Conservation (phyloP, 208 protist genomes). For the Leishmania turanica region DNA sequence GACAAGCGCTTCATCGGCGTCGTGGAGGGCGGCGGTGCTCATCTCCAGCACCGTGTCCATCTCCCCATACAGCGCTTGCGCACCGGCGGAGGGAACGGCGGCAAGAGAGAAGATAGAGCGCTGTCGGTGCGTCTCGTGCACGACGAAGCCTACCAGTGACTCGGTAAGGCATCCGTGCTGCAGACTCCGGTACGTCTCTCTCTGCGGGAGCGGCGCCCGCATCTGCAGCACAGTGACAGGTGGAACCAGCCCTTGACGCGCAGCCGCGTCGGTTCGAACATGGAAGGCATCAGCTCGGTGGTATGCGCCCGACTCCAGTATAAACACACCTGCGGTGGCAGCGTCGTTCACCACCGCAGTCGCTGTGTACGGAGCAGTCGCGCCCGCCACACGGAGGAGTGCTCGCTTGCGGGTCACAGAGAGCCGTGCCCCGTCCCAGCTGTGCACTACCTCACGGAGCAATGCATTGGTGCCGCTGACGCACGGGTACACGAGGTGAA, state of each 20-base stretch:
- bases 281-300: slow-evolving; percentile 14
- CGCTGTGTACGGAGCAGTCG: slow-evolving; percentile 11
- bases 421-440: slow-evolving; percentile 7
- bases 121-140: slow-evolving; percentile 9
- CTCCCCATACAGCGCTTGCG: not conserved
- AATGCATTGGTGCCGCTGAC: not conserved
- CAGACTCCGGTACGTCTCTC: not conserved
- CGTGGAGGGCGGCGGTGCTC: slow-evolving; percentile 23
- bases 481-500: slow-evolving; percentile 22
- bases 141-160: slow-evolving; percentile 9
- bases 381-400: slow-evolving; percentile 13
- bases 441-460: slow-evolving; percentile 18
- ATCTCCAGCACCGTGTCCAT: slow-evolving; percentile 43
- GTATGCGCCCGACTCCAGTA: not conserved
- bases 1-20: slow-evolving; percentile 34
- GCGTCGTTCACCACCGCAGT: not conserved
- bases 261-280: slow-evolving; percentile 7
- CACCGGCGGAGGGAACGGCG: not conserved
- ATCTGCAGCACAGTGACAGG: slow-evolving; percentile 11
- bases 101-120: slow-evolving; percentile 18
- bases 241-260: slow-evolving; percentile 1
- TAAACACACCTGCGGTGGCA: not conserved
- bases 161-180: slow-evolving; percentile 16
- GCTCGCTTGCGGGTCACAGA: not conserved
- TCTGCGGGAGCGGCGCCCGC: not conserved